Evolutionary conservation across 2,329 filamentous ascomycete genomes (phyloP).

Genomic region (Beauveria pseudobassiana): DNA sequence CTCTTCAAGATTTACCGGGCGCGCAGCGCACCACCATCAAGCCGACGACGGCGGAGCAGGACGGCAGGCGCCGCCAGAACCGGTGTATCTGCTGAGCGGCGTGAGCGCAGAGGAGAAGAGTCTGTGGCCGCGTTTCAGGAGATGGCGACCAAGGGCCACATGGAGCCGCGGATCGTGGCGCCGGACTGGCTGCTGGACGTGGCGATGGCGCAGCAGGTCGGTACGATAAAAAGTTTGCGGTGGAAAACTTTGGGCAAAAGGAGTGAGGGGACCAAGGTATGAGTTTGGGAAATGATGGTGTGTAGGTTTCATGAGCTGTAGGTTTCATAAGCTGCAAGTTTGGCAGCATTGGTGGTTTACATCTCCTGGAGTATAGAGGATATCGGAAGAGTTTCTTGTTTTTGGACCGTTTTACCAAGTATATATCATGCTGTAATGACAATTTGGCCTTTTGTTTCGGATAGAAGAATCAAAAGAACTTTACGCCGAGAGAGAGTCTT

Average conservation of each 20-base stretch:
- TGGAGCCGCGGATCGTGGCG: slow-evolving; percentile 72
- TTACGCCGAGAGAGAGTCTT: slow-evolving; percentile 85
- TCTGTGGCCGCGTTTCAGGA: slow-evolving; percentile 76
- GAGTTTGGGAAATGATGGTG: too few species aligned
- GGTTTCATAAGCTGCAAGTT: too few species aligned
- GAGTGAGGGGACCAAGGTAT: neutral
- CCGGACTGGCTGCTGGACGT: slow-evolving; percentile 87
- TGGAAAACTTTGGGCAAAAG: slow-evolving; percentile 34
- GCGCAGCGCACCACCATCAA: slow-evolving; percentile 59
- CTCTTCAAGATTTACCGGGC: slow-evolving; percentile 71
- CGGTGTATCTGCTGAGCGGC: slow-evolving; percentile 77
- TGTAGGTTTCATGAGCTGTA: too few species aligned
- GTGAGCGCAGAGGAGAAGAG: slow-evolving; percentile 57
- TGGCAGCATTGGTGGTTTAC: neutral
- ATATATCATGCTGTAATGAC: slow-evolving; percentile 4
- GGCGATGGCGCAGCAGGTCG: slow-evolving; percentile 79
- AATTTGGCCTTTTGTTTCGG: neutral
- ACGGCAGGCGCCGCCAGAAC: slow-evolving; percentile 56
- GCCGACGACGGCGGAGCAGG: slow-evolving; percentile 57
- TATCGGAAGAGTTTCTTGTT: neutral
- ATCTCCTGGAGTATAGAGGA: neutral
- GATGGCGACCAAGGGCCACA: slow-evolving; percentile 70
- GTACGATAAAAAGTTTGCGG: slow-evolving; percentile 57
- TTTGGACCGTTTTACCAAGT: neutral
- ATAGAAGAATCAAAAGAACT: slow-evolving; percentile 70